These are phyloP conservation scores for Penicillium verhagenii DNA, from an alignment of 495 filamentous ascomycete species.

Conservation along the genomic window DNA sequence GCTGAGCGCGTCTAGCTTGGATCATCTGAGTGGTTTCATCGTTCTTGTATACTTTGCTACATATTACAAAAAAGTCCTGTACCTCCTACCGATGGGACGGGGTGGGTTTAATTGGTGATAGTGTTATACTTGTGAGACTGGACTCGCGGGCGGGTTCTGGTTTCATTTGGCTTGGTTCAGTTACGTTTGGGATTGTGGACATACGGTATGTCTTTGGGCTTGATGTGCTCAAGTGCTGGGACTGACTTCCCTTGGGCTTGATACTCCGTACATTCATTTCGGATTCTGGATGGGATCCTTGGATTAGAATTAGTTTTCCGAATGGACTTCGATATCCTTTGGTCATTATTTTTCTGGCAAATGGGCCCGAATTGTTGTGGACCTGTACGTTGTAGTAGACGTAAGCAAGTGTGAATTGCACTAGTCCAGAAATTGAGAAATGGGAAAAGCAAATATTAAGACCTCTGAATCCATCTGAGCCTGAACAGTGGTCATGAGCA, in stretches of 20 bases:
- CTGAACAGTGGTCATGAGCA: too few species aligned
- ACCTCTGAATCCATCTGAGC: too few species aligned
- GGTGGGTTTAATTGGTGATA: neutral
- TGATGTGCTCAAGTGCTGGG: neutral
- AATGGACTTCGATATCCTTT: constrained; percentile 30
- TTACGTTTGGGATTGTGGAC: neutral
- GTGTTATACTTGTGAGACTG: neutral
- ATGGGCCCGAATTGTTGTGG: too few species aligned
- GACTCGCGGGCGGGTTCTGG: neutral
- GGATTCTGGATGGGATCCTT: neutral
- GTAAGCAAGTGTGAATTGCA: too few species aligned
- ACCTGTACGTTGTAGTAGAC: too few species aligned
- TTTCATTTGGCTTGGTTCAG: neutral
- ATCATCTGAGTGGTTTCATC: neutral
- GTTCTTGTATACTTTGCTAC: constrained; percentile 3
- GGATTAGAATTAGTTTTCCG: constrained; percentile 4
- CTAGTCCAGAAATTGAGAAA: too few species aligned
- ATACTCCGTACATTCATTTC: constrained; percentile 9
- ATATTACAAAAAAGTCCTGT: neutral
- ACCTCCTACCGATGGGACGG: neutral
- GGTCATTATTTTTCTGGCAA: neutral
- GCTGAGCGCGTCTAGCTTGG: neutral
- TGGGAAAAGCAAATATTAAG: too few species aligned
- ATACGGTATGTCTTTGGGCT: neutral
- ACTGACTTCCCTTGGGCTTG: neutral